Evolutionary conservation across 495 filamentous ascomycete genomes (phyloP).

Genomic region (Parathielavia appendiculata): DNA sequence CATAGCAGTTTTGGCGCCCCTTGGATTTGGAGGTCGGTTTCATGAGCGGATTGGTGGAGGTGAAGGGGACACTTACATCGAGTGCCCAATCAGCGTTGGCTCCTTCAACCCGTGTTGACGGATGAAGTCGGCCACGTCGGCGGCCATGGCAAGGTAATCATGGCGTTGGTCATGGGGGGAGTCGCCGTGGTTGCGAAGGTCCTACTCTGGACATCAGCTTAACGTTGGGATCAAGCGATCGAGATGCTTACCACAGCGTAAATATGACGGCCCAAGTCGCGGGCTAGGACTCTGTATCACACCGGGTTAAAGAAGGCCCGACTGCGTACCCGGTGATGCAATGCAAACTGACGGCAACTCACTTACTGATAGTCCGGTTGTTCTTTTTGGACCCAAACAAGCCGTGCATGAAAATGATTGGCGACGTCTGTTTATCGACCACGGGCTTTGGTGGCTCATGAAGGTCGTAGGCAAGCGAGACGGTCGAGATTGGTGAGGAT

Average conservation of each 20-base stretch:
- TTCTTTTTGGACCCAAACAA: slow-evolving; percentile 96
- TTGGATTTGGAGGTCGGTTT: slow-evolving; percentile 26
- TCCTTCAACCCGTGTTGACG: slow-evolving; percentile 62
- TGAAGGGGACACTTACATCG: slow-evolving; percentile 59
- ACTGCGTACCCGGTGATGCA: too few relatives aligned
- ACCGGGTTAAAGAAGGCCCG: not conserved
- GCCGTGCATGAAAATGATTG: slow-evolving; percentile 88
- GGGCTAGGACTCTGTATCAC: slow-evolving; percentile 60
- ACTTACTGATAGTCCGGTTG: slow-evolving; percentile 95
- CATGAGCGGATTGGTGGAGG: not conserved
- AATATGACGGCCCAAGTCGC: slow-evolving; percentile 72
- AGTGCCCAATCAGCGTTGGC: slow-evolving; percentile 83
- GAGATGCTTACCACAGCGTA: slow-evolving; percentile 67
- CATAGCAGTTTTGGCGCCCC: slow-evolving; percentile 96
- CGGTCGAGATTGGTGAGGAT: slow-evolving; percentile 19
- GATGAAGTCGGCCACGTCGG: slow-evolving; percentile 81
- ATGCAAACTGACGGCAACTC: slow-evolving; percentile 35
- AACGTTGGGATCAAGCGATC: not conserved
- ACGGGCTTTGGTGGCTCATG: slow-evolving; percentile 47
- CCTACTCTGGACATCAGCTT: slow-evolving; percentile 46
- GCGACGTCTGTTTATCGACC: slow-evolving; percentile 44
- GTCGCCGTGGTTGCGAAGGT: slow-evolving; percentile 92
- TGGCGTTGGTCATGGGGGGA: slow-evolving; percentile 73
- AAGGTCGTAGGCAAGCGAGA: slow-evolving; percentile 55
- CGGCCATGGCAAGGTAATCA: slow-evolving; percentile 80